A percentile compares a stretch with the other conserved stretches of the same genome.
phyloP scores from a whole-genome alignment of 805 yeast genomes.

The Pichia phayaonensis region DNA sequence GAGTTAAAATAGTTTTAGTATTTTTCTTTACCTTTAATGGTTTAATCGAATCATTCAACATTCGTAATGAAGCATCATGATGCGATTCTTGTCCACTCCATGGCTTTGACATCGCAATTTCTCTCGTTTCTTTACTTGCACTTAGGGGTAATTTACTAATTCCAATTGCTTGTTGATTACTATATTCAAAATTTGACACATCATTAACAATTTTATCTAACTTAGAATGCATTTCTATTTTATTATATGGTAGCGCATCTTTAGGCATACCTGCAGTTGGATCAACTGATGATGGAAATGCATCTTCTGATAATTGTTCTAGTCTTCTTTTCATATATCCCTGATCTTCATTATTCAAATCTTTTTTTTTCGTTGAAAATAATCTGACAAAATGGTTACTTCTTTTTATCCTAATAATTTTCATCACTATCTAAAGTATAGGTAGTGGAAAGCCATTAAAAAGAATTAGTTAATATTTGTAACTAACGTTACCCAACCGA shows the following conservation, averaged over 20 bases:
- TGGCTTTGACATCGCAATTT: constrained; percentile 42
- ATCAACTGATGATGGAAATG: constrained; percentile 29
- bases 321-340: constrained; percentile 30
- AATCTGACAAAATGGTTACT: background rate
- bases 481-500: too few relatives aligned
- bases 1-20: constrained; percentile 2
- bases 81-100: constrained; percentile 53
- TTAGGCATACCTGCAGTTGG: constrained; percentile 26
- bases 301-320: constrained; percentile 37
- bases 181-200: constrained; percentile 26
- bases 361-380: background rate
- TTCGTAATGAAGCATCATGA: constrained; percentile 41
- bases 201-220: constrained; percentile 23
- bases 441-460: too few relatives aligned
- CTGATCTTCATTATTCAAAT: constrained; percentile 8
- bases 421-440: background rate
- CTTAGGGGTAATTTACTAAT: constrained; percentile 35
- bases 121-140: constrained; percentile 38
- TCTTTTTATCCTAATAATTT: background rate
- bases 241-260: constrained; percentile 21
- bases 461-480: too few relatives aligned
- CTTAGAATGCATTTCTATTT: constrained; percentile 18
- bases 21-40: constrained; percentile 21
- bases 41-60: constrained; percentile 47
- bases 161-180: constrained; percentile 35